Conservation (phyloP, 2,329 filamentous ascomycete species). For the Sclerotinia minor region DNA sequence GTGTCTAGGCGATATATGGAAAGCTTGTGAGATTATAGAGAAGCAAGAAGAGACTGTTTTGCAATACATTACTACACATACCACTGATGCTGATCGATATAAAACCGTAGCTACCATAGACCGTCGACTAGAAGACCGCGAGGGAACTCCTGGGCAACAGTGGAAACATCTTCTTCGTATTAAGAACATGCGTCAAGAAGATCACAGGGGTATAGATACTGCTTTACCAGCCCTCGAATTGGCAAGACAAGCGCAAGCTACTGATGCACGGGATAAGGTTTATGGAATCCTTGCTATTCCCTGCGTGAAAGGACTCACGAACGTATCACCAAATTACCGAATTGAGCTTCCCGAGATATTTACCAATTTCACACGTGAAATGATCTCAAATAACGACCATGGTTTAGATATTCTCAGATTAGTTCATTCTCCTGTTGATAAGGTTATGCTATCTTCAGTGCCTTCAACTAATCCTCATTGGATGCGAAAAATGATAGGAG, state of each 20-base stretch:
- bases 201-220: neutral
- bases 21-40: constrained; percentile 18
- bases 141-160: constrained; percentile 20
- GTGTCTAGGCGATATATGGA: constrained; percentile 19
- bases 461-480: neutral
- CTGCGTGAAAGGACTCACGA: constrained; percentile 15
- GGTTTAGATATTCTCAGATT: constrained; percentile 22
- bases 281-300: constrained; percentile 23
- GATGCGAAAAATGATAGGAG: constrained; percentile 1
- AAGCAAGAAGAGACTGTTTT: constrained; percentile 15
- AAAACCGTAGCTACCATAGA: constrained; percentile 15
- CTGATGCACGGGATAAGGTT: constrained; percentile 23
- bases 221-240: constrained; percentile 18
- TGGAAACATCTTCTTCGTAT: constrained; percentile 24
- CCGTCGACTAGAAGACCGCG: constrained; percentile 15
- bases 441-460: constrained; percentile 6
- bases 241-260: constrained; percentile 22
- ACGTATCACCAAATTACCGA: constrained; percentile 15
- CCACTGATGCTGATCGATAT: neutral
- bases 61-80: constrained; percentile 8
- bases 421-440: constrained; percentile 8
- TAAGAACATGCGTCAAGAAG: constrained; percentile 9
- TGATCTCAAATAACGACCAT: constrained; percentile 19
- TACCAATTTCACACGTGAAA: constrained; percentile 17
- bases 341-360: constrained; percentile 15